These are phyloP conservation scores for Erodium moschatum DNA, from an alignment of 441 rosid genomes.

Conservation along the genomic window DNA sequence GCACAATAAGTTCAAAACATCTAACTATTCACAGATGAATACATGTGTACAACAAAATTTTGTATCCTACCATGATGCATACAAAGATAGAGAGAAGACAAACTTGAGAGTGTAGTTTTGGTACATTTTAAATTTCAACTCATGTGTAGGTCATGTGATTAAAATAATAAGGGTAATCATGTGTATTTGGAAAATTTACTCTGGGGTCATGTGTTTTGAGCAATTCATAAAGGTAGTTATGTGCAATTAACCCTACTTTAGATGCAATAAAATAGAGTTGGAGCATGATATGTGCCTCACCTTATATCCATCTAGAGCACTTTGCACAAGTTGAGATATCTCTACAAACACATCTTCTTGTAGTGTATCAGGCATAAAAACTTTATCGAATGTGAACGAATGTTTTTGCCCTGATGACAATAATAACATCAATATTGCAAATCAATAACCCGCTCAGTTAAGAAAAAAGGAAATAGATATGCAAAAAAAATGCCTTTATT, in stretches of 20 bases:
- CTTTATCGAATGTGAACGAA: conserved; percentile 46
- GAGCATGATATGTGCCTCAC: conserved; percentile 24
- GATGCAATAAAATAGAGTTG: conserved; percentile 3
- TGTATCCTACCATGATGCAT: background rate
- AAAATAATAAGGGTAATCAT: too few relatives aligned
- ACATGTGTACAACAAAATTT: background rate
- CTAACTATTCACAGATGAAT: background rate
- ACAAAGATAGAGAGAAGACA: background rate
- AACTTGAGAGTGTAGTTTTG: too few relatives aligned
- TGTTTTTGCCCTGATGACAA: conserved; percentile 36
- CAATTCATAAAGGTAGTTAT: too few relatives aligned
- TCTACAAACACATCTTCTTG: conserved; percentile 51
- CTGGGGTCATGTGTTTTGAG: too few relatives aligned
- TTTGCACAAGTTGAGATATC: conserved; percentile 54
- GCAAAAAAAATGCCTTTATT: too few relatives aligned
- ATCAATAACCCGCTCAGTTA: background rate
- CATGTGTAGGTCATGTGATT: too few relatives aligned
- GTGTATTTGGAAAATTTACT: too few relatives aligned
- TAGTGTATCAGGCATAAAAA: conserved; percentile 35
- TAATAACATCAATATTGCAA: background rate
- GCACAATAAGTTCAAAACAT: background rate
- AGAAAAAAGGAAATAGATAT: too few relatives aligned
- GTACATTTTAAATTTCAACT: too few relatives aligned
- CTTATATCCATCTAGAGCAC: conserved; percentile 68
- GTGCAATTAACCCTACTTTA: background rate